These are phyloP conservation scores for Colletotrichum siamense DNA, from an alignment of 2,329 filamentous ascomycete genomes.

Conservation along the genomic window DNA sequence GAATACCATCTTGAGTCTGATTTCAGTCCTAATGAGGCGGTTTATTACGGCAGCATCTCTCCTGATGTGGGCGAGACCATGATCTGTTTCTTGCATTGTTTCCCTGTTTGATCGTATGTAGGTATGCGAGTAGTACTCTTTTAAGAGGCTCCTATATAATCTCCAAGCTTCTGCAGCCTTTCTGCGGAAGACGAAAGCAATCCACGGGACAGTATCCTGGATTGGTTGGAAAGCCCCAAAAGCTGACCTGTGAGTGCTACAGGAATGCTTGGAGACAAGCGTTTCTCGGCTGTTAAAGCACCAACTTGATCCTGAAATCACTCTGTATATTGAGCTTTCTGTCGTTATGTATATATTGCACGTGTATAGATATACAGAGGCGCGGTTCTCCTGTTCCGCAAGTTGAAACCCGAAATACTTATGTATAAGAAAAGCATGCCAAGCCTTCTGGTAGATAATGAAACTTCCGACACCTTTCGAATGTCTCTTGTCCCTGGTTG, in stretches of 20 bases:
- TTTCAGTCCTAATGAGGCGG: not conserved
- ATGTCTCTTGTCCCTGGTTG: not conserved
- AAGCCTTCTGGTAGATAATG: not conserved
- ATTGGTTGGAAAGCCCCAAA: not conserved
- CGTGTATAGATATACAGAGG: not conserved
- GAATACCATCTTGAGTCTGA: fast-evolving
- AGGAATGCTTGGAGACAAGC: not conserved
- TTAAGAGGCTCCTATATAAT: not conserved
- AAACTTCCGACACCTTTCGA: not conserved
- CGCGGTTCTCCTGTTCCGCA: not conserved
- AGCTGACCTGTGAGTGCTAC: not conserved
- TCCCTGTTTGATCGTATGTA: not conserved
- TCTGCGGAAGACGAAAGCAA: not conserved
- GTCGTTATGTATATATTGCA: not conserved
- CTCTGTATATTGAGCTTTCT: fast-evolving
- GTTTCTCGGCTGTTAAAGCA: fast-evolving
- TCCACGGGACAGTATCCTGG: not conserved
- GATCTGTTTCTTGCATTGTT: not conserved
- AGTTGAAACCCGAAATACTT: fast-evolving
- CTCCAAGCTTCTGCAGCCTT: not conserved
- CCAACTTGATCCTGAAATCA: fast-evolving
- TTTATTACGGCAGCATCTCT: not conserved
- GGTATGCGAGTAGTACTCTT: not conserved
- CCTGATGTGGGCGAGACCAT: not conserved
- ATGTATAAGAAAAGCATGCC: not conserved